These are phyloP conservation scores for Apiospora saccharicola DNA, from an alignment of 2,329 filamentous ascomycete genomes.

Conservation along the genomic window DNA sequence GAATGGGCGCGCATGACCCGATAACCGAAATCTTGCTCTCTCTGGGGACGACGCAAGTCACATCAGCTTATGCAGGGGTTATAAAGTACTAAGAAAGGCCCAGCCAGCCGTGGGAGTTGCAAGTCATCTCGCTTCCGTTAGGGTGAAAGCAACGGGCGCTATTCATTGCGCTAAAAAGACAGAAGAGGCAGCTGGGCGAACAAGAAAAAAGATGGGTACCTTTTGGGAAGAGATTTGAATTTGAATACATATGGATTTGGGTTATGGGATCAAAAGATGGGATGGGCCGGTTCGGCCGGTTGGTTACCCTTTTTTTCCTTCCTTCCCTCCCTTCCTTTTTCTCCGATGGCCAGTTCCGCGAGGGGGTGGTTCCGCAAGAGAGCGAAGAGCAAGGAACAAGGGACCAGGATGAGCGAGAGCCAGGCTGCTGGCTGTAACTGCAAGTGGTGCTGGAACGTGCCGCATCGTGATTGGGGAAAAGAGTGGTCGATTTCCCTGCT, in stretches of 20 bases:
- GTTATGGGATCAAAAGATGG: neutral
- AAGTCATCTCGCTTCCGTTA: neutral
- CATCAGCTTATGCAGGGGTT: too few relatives aligned
- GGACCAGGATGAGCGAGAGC: neutral
- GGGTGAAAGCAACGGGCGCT: neutral
- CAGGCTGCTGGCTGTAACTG: neutral
- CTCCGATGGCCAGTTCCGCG: neutral
- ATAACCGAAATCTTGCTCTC: neutral
- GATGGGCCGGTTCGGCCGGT: neutral
- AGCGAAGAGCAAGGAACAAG: neutral
- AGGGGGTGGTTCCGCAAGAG: neutral
- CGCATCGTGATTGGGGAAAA: conserved; percentile 1
- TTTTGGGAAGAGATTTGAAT: too few relatives aligned
- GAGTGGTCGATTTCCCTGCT: neutral
- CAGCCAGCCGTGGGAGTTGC: neutral
- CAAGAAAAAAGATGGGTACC: neutral
- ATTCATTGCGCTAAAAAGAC: neutral
- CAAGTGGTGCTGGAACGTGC: conserved; percentile 10
- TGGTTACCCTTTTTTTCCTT: neutral
- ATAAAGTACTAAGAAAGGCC: neutral
- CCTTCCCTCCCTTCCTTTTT: neutral
- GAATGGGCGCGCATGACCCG: neutral
- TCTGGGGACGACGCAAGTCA: too few relatives aligned
- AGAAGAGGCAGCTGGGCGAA: neutral
- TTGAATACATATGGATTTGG: too few relatives aligned